Percentiles rank a stretch among this genome's conserved stretches.
These are phyloP conservation scores for Amanita fuliginea DNA, from an alignment of 768 basidiomycete species.

Conservation along the genomic window DNA sequence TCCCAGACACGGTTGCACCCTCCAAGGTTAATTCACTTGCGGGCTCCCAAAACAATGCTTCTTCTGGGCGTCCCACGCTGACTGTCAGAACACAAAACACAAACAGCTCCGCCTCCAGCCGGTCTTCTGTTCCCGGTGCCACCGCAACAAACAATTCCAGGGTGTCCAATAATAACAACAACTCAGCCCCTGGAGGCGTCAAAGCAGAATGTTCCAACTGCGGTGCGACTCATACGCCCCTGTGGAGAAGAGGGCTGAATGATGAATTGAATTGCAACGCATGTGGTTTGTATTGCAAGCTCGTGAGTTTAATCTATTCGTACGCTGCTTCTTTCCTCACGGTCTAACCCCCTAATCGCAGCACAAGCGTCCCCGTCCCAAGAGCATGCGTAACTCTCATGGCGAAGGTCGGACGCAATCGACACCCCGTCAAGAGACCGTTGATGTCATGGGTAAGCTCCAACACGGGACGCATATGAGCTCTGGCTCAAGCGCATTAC, in stretches of 20 bases:
- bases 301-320: slow-evolving; percentile 34
- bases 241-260: slow-evolving; percentile 79
- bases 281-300: slow-evolving; percentile 79
- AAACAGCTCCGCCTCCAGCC: slow-evolving; percentile 23
- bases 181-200: slow-evolving; percentile 41
- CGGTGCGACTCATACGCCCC: slow-evolving; percentile 79
- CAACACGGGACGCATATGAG: slow-evolving; percentile 16
- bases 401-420: slow-evolving; percentile 60
- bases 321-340: slow-evolving; percentile 3
- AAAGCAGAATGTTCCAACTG: slow-evolving; percentile 87
- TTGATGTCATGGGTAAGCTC: slow-evolving; percentile 61
- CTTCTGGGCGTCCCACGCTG: slow-evolving; percentile 41
- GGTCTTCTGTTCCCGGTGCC: slow-evolving; percentile 52
- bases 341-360: slow-evolving; percentile 17
- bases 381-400: slow-evolving; percentile 73
- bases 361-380: slow-evolving; percentile 85
- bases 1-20: slow-evolving; percentile 46
- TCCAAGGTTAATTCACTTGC: slow-evolving; percentile 46
- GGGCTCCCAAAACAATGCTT: slow-evolving; percentile 26
- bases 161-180: slow-evolving; percentile 11
- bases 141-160: slow-evolving; percentile 46
- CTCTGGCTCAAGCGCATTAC: slow-evolving; percentile 19
- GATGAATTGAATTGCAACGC: slow-evolving; percentile 88
- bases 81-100: slow-evolving; percentile 47
- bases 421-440: slow-evolving; percentile 55